These are phyloP conservation scores for Malassezia arunalokei DNA, from an alignment of 1,284 basidiomycete genomes.

Conservation along the genomic window DNA sequence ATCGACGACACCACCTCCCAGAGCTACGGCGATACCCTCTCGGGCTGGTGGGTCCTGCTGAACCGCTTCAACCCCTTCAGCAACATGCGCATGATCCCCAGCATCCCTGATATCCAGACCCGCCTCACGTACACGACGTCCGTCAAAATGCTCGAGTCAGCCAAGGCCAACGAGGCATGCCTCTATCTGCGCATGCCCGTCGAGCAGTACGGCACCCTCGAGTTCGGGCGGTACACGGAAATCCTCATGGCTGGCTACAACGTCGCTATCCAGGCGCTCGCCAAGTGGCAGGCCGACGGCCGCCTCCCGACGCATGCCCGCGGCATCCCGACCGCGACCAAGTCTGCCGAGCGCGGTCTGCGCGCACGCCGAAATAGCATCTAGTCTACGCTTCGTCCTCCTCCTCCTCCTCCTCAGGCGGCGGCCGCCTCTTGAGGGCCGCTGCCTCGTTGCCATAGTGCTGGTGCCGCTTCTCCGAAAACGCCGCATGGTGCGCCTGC, in stretches of 20 bases:
- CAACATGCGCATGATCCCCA: constrained; percentile 65
- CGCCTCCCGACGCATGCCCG: constrained; percentile 62
- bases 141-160: constrained; percentile 84
- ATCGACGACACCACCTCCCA: constrained; percentile 91
- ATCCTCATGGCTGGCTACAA: constrained; percentile 71
- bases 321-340: constrained; percentile 23
- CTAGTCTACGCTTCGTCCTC: constrained; percentile 28
- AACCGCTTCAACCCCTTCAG: constrained; percentile 61
- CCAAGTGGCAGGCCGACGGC: constrained; percentile 69
- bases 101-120: constrained; percentile 90
- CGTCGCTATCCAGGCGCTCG: constrained; percentile 61
- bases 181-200: constrained; percentile 93
- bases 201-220: constrained; percentile 38
- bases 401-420: constrained; percentile 32
- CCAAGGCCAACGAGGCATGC: constrained; percentile 73
- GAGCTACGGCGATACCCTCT: constrained; percentile 85
- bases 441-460: constrained; percentile 45
- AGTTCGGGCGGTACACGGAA: constrained; percentile 49
- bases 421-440: constrained; percentile 37
- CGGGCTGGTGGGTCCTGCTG: constrained; percentile 89
- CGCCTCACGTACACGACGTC: constrained; percentile 92
- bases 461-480: constrained; percentile 37
- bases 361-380: constrained; percentile 12
- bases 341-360: constrained; percentile 1
- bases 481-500: constrained; percentile 34